A percentile compares a stretch with the other conserved stretches of the same genome.
These are phyloP conservation scores for Tetradesmus obliquus DNA, from an alignment of 139 green algal genomes.

Conservation along the genomic window DNA sequence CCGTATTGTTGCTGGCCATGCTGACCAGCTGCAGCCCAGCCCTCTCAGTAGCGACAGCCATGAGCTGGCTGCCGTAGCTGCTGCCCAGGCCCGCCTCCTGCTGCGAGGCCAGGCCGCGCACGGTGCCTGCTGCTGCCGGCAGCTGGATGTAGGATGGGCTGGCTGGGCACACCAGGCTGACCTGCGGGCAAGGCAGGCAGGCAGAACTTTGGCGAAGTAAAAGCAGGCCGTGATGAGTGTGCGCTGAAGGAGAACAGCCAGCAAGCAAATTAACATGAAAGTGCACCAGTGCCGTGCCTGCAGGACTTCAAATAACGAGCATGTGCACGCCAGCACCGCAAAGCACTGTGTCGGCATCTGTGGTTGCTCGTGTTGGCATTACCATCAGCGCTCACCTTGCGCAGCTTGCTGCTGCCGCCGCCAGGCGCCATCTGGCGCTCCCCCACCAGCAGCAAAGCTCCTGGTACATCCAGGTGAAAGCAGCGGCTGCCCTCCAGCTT, in stretches of 20 bases:
- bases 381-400: not conserved
- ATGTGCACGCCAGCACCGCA: too few relatives aligned
- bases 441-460: constrained; percentile 3
- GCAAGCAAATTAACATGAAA: too few relatives aligned
- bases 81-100: not conserved
- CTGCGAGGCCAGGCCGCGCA: constrained; percentile 18
- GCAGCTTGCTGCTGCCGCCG: not conserved
- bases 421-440: not conserved
- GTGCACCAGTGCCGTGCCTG: too few relatives aligned
- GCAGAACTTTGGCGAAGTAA: not conserved
- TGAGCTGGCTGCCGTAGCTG: not conserved
- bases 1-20: constrained; percentile 35
- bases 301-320: too few relatives aligned
- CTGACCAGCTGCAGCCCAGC: constrained; percentile 33
- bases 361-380: not conserved
- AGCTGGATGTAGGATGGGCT: constrained; percentile 6
- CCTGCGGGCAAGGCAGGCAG: not conserved
- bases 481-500: constrained; percentile 18
- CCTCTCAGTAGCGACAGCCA: constrained; percentile 17
- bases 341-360: too few relatives aligned
- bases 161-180: constrained; percentile 18
- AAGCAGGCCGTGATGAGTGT: not conserved
- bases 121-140: not conserved
- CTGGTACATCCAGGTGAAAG: constrained; percentile 28
- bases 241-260: not conserved